These are phyloP conservation scores for Penicillium soppii DNA, from an alignment of 495 filamentous ascomycete genomes.

Conservation along the genomic window DNA sequence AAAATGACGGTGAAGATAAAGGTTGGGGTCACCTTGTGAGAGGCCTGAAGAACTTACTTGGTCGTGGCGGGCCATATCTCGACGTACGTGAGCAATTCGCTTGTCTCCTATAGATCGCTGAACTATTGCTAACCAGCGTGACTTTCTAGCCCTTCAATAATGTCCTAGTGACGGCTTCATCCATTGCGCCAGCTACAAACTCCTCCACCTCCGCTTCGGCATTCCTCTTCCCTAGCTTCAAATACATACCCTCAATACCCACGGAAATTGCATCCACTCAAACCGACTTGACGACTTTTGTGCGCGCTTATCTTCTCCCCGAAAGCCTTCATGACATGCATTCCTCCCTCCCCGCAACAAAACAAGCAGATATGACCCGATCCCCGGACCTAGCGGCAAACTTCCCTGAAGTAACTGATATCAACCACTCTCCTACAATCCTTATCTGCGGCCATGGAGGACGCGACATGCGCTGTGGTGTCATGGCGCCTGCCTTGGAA, in stretches of 20 bases:
- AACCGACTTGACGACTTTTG: slow-evolving; percentile 33
- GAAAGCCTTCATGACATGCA: slow-evolving; percentile 58
- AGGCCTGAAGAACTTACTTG: slow-evolving; percentile 65
- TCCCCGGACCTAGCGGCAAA: slow-evolving; percentile 27
- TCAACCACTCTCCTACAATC: slow-evolving; percentile 64
- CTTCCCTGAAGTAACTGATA: slow-evolving; percentile 48
- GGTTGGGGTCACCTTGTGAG: slow-evolving; percentile 62
- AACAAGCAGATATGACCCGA: slow-evolving; percentile 30
- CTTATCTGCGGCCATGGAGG: slow-evolving; percentile 83
- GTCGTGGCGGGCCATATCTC: slow-evolving; percentile 61
- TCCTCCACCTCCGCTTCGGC: slow-evolving; percentile 53
- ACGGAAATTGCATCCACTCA: slow-evolving; percentile 11
- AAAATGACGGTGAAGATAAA: slow-evolving; percentile 54
- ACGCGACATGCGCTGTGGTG: slow-evolving; percentile 76
- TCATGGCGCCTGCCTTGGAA: slow-evolving; percentile 70
- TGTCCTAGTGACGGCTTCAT: slow-evolving; percentile 69
- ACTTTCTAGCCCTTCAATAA: slow-evolving; percentile 71
- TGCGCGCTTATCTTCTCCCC: slow-evolving; percentile 49
- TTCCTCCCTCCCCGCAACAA: slow-evolving; percentile 43
- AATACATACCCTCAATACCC: slow-evolving; percentile 71
- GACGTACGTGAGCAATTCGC: slow-evolving; percentile 61
- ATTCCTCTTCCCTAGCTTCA: slow-evolving; percentile 76
- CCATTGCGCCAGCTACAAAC: slow-evolving; percentile 53
- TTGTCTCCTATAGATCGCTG: background rate
- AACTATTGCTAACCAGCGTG: slow-evolving; percentile 1